Evolutionary conservation across 768 basidiomycete genomes (phyloP), one percentile per base, ranked within the genome.

Genomic region (Kwoniella pini): DNA sequence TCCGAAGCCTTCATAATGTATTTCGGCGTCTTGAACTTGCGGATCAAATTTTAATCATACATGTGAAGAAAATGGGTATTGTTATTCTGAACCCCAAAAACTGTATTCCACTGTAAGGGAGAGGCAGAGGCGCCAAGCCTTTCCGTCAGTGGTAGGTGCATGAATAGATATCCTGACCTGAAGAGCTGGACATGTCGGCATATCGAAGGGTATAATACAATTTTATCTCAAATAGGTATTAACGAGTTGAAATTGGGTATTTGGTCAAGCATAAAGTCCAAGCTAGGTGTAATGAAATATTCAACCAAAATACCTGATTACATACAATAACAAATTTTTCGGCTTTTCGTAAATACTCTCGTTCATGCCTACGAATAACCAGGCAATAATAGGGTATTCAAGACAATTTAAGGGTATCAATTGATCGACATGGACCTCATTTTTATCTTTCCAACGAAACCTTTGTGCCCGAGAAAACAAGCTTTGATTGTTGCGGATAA

Each of bases 61-160:
- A n/a, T n/a, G n/a, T n/a, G n/a, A n/a, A n/a, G n/a, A n/a, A n/a
- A n/a, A n/a, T n/a, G n/a, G n/a, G n/a, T n/a, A n/a, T 38, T 9
- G 36, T 7, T 6, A 43, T 15, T 52, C 17, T n/a, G 36, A 28
- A 44, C 13, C 48, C 54, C 54, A 36, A 55, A 55, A 44, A 44
- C 45, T 28, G 26, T 19, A n/a, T 45, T 21, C 43, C 28, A 17
- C 38, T 26, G 13, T 15, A 31, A 44, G 15, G 33, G 33, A 36
- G 33, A 36, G 33, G 33, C 7, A 24, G 54, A 55, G 54, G 54
- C 43, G 54, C 54, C 54, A 55, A 44, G 54, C 52, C 52, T 54
- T 24, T 17, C 36, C 26, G 45, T 26, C 45, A 46, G 45, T 46
- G 45, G 45, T 46, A 27, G 11, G 19, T 43, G 15, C 33, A 19